Base-by-base conservation (phyloP, 495 filamentous ascomycete genomes). In the Penicillium ucsense region DNA sequence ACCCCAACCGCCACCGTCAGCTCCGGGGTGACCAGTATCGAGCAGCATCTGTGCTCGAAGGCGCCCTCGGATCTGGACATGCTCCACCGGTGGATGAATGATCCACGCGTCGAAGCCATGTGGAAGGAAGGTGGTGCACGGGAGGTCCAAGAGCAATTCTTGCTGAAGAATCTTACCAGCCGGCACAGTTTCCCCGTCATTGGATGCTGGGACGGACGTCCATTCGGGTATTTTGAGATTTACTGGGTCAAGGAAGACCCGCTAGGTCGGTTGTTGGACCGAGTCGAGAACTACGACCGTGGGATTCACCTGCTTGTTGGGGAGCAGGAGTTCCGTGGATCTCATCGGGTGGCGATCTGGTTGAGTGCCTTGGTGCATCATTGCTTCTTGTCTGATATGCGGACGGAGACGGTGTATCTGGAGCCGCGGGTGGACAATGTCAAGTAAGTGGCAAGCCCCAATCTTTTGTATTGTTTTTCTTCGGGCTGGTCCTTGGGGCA, bases 221-320 rank as follows among this genome's bases (percentile, higher is more conserved):
- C 92, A 0, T 98, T 97, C 65, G 92, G 92, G 0, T 98, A 94
- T 56, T 95, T 98, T 59, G 94, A 98, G 70, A 78, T 98, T 35
- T 98, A 98, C 68, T 98, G 94, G 94, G 90, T 92, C 3, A 95
- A 95, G 55, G 92, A 98, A 61, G 94, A 97, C 59, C 65, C 67
- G 2, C 60, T 98, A 27, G 88, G 86, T 0, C 73, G 73, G 30
- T 67, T 84, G 42, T 60, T 91, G 31, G 77, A 79, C 1, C 75
- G 70, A 0, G 79, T 81, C 2, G 78, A 78, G 28, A 83, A 94
- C 55, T 96, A 86, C 62, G 94, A 96, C 59, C 74, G 92, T 8
- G 92, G 94, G 0, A 68, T 94, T 35, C 94, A 97, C 62, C 79
- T 88, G 12, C 68, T 98, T 29, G 79, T 98, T 12, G 92, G 92